Base-by-base conservation (phyloP, 2,329 filamentous ascomycete species). In the Chaetomium strumarium region DNA sequence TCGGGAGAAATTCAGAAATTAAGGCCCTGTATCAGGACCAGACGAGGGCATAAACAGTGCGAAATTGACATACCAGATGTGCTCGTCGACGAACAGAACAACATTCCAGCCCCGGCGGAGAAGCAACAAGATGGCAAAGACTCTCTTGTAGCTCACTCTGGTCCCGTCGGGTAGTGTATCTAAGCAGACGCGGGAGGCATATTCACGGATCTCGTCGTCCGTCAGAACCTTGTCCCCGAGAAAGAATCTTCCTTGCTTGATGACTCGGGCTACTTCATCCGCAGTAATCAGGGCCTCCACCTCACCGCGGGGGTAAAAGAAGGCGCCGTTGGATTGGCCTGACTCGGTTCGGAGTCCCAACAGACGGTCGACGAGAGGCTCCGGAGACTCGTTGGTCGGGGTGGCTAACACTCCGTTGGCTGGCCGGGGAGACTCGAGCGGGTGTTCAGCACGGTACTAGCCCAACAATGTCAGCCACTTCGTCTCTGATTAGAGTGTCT, bases 101-200 rank as follows among this genome's bases (percentile, higher is more conserved):
- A 56, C 49, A 3, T 53, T 44, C 19, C 14, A 30, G 4, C 14
- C 36, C 2, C 47, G 38, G 10, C 43, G 24, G 7, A 56, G 36
- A 8, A 46, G 20, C 1, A 49, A 39, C 40, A 56, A 24, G 24
- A 56, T 49, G 5, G 51, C 51, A 20, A 56, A 56, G 1, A 56
- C 43, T 30, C 43, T 56, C 5, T 24, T 33, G 20, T 43, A 56
- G 14, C 45, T 16, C 29, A 5, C 16, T 4, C 20, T 24, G 3
- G 36, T 33, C 34, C 41, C 34, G 9, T 39, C 34, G 2, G 13
- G 10, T 17, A 34, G 5, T 12, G 13, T 17, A 2, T 5, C 7
- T n/a, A 3, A 4, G 34, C 19, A 38, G 5, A 41, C 12, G 39
- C 39, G 19, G 3, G 11, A 8, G 4, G 39, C 39, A 29, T 41